phyloP scores from a whole-genome alignment of 192 early-diverging fungal genomes.

The Bifiguratus adelaidae region DNA sequence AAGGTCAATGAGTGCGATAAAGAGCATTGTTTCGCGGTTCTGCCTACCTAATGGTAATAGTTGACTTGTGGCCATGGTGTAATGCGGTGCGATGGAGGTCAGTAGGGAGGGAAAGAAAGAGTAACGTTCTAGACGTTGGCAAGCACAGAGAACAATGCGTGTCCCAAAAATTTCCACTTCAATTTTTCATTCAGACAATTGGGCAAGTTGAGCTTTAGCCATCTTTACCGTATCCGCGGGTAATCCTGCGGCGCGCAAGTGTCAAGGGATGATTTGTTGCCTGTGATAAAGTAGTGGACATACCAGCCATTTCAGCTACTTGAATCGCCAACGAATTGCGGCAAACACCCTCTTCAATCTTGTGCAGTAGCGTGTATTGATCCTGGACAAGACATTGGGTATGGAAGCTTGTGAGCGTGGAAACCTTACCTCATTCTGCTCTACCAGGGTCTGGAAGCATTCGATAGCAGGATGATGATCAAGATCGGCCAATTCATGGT shows the following conservation, averaged over 20 bases:
- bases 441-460: slow-evolving; percentile 12
- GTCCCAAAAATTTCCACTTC: too few species aligned
- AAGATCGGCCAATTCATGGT: slow-evolving; percentile 59
- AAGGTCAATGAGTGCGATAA: background rate
- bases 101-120: too few species aligned
- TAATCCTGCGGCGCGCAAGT: too few species aligned
- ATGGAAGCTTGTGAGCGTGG: background rate
- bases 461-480: background rate
- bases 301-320: slow-evolving; percentile 9
- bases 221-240: too few species aligned
- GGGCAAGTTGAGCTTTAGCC: too few species aligned
- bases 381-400: background rate
- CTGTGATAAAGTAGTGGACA: too few species aligned
- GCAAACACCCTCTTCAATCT: slow-evolving; percentile 3
- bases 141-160: too few species aligned
- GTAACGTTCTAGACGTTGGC: too few species aligned
- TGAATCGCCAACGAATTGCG: slow-evolving; percentile 5
- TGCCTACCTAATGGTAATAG: slow-evolving; percentile 17
- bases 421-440: slow-evolving; percentile 7
- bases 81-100: too few species aligned
- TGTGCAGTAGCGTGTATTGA: slow-evolving; percentile 5
- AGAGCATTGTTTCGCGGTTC: background rate
- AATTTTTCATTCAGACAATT: too few species aligned
- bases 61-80: slow-evolving; percentile 10
- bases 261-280: too few species aligned